phyloP scores from a whole-genome alignment of 139 green algal genomes.

The Closterium sp. region DNA sequence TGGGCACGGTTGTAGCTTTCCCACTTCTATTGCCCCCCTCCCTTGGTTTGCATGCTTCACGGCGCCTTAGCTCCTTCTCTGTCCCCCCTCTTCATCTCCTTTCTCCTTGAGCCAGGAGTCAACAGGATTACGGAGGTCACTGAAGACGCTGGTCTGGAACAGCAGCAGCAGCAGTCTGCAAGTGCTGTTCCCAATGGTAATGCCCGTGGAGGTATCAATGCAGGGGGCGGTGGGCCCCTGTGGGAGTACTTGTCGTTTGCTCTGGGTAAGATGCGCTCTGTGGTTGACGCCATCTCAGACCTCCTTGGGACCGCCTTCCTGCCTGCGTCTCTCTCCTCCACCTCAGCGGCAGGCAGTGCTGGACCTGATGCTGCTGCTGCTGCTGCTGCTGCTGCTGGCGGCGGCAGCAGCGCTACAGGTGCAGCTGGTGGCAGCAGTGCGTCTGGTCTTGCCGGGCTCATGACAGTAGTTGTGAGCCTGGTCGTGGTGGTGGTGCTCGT shows the following conservation, averaged over 20 bases:
- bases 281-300: not conserved
- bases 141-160: not conserved
- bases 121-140: not conserved
- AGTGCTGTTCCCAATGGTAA: no score
- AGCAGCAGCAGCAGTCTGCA: not conserved
- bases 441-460: not conserved
- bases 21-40: not conserved
- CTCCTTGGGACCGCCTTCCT: not conserved
- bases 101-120: not conserved
- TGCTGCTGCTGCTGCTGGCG: not conserved
- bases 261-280: not conserved
- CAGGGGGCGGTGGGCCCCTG: not conserved
- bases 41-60: not conserved
- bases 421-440: not conserved
- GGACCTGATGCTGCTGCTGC: not conserved
- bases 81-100: not conserved
- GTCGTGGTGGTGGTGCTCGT: not conserved
- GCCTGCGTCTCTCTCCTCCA: not conserved
- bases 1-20: not conserved
- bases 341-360: not conserved
- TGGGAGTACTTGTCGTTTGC: not conserved
- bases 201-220: not conserved
- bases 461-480: not conserved
- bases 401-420: not conserved
- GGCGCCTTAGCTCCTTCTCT: not conserved